Conservation (phyloP, 2,329 filamentous ascomycete species). For the Talaromyces sp. region DNA sequence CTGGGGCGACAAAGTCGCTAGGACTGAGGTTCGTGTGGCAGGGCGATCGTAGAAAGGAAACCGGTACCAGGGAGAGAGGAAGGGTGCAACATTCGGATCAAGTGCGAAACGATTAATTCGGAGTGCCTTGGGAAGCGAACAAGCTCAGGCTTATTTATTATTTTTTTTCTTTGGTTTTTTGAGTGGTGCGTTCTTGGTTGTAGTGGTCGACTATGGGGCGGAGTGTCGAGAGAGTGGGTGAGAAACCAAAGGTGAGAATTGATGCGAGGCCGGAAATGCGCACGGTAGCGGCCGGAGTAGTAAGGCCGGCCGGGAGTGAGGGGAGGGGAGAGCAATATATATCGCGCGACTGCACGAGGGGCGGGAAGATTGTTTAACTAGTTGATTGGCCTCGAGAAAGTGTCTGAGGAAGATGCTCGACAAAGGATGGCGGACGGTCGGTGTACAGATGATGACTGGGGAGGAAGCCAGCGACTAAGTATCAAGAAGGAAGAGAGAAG, state of each 20-base stretch:
- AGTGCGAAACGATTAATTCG: neutral
- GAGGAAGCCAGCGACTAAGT: neutral
- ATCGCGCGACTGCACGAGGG: neutral
- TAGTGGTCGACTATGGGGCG: neutral
- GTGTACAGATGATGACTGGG: too few relatives aligned
- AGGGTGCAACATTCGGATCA: conserved; percentile 12
- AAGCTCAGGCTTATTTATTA: neutral
- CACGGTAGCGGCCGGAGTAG: neutral
- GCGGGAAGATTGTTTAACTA: neutral
- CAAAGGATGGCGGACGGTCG: neutral
- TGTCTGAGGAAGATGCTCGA: neutral
- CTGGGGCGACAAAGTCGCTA: conserved; percentile 13
- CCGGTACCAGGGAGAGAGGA: conserved; percentile 11
- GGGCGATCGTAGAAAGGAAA: conserved; percentile 11
- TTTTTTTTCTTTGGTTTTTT: neutral
- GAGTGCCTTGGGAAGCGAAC: neutral
- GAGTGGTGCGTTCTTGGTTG: neutral
- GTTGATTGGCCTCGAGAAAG: neutral
- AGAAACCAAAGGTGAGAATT: neutral
- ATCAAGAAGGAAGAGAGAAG: neutral
- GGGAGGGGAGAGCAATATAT: neutral
- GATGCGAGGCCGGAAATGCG: neutral
- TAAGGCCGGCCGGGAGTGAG: neutral
- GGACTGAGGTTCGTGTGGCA: conserved; percentile 4
- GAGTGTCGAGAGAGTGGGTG: neutral